Conservation (phyloP, 2,329 filamentous ascomycete genomes). For the Cordyceps javanica region DNA sequence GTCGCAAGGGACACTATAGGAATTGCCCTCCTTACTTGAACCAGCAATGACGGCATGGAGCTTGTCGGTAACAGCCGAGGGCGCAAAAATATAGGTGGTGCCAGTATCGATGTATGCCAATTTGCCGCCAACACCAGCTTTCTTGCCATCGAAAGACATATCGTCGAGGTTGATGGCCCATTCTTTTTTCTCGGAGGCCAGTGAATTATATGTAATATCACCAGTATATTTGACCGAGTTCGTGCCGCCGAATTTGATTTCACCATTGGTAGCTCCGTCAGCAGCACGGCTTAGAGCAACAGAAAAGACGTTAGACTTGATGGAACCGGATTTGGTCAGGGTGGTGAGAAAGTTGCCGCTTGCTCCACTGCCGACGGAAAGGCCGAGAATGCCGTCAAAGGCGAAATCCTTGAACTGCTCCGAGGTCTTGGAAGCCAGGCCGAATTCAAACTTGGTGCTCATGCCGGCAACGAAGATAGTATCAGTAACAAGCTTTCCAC, state of each 20-base stretch:
- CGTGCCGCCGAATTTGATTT: slow-evolving; percentile 68
- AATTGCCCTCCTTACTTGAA: slow-evolving; percentile 48
- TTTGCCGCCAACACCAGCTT: slow-evolving; percentile 46
- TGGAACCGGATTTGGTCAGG: slow-evolving; percentile 47
- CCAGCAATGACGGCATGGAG: slow-evolving; percentile 64
- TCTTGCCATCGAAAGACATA: slow-evolving; percentile 54
- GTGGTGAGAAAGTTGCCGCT: slow-evolving; percentile 63
- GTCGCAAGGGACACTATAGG: slow-evolving; percentile 68
- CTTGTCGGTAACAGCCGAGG: slow-evolving; percentile 56
- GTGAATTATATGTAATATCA: slow-evolving; percentile 58
- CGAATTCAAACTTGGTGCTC: slow-evolving; percentile 60
- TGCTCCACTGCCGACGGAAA: slow-evolving; percentile 57
- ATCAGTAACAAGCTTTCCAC: slow-evolving; percentile 61
- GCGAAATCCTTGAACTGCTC: slow-evolving; percentile 71
- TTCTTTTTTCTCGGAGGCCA: slow-evolving; percentile 45
- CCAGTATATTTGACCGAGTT: slow-evolving; percentile 63
- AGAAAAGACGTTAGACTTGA: slow-evolving; percentile 61
- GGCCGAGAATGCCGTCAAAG: slow-evolving; percentile 81
- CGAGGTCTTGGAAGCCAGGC: slow-evolving; percentile 65
- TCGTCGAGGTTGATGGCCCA: slow-evolving; percentile 72
- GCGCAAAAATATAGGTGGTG: slow-evolving; percentile 72
- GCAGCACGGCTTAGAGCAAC: slow-evolving; percentile 62
- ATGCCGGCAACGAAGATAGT: slow-evolving; percentile 61
- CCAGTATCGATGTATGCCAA: slow-evolving; percentile 77
- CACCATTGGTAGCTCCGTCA: slow-evolving; percentile 64